phyloP scores from a whole-genome alignment of 2,329 filamentous ascomycete genomes.

The Clarireedia monteithiana region DNA sequence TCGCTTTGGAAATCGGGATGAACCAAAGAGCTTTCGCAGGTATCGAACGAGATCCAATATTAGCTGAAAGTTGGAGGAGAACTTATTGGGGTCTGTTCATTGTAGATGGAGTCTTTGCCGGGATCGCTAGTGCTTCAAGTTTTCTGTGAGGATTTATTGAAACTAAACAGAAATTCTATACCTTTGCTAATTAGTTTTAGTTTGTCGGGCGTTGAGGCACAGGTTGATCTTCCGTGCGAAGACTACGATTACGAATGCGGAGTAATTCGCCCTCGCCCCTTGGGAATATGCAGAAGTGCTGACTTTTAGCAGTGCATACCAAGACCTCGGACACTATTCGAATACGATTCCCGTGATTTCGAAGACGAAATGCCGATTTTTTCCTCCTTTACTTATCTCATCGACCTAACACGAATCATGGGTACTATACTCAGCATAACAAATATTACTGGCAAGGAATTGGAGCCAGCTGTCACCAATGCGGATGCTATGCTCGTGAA shows the following conservation, averaged over 20 bases:
- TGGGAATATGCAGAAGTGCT: constrained; percentile 2
- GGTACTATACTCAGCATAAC: constrained; percentile 29
- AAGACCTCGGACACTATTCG: constrained; percentile 27
- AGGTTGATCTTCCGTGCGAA: constrained; percentile 34
- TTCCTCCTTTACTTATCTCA: constrained; percentile 34
- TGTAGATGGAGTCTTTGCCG: constrained; percentile 21
- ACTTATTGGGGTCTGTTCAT: constrained; percentile 36
- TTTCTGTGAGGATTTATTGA: constrained; percentile 17
- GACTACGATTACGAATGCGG: constrained; percentile 35
- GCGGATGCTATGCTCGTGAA: constrained; percentile 33
- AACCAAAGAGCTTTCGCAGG: constrained; percentile 46
- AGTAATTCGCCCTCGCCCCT: constrained; percentile 23
- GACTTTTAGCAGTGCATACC: constrained; percentile 29
- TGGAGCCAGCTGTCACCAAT: constrained; percentile 26
- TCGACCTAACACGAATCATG: constrained; percentile 32
- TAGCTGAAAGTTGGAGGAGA: constrained; percentile 35
- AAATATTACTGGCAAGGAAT: constrained; percentile 19
- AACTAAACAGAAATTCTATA: neutral
- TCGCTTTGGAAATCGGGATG: constrained; percentile 55
- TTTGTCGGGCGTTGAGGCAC: constrained; percentile 25
- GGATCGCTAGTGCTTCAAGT: constrained; percentile 14
- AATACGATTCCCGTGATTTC: constrained; percentile 32
- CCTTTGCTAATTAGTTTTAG: constrained; percentile 3
- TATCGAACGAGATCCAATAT: constrained; percentile 28
- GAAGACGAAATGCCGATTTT: constrained; percentile 30